phyloP scores from a whole-genome alignment of 2,329 filamentous ascomycete genomes.

The Colletotrichum sojae region DNA sequence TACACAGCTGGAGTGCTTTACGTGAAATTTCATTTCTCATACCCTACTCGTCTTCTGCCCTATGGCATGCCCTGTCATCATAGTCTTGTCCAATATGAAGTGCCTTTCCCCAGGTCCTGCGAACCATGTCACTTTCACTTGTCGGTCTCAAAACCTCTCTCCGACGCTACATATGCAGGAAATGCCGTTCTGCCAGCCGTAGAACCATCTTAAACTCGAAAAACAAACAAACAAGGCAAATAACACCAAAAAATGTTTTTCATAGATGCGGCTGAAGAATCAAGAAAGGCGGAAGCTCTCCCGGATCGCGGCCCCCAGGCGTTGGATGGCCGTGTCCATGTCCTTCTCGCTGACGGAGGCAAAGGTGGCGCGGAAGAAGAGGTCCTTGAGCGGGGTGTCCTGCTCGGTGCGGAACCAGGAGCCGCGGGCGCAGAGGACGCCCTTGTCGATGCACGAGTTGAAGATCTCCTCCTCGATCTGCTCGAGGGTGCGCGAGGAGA shows the following conservation, averaged over 20 bases:
- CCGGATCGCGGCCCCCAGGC: conserved; percentile 83
- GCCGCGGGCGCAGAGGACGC: conserved; percentile 85
- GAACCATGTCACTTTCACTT: too few relatives aligned
- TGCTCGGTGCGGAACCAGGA: conserved; percentile 92
- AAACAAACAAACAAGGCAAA: not conserved
- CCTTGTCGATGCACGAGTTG: conserved; percentile 79
- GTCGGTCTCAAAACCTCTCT: too few relatives aligned
- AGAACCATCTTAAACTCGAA: not conserved
- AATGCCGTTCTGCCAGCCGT: too few relatives aligned
- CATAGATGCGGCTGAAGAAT: not conserved
- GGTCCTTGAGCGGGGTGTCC: conserved; percentile 68
- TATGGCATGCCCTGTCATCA: not conserved
- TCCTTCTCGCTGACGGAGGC: conserved; percentile 81
- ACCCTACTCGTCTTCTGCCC: not conserved
- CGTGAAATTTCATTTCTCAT: conserved; percentile 2
- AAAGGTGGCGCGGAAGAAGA: conserved; percentile 94
- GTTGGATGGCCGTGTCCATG: conserved; percentile 79
- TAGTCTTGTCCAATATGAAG: not conserved
- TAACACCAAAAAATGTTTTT: not conserved
- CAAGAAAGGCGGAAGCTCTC: conserved; percentile 63
- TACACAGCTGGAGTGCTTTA: not conserved
- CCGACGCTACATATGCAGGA: too few relatives aligned
- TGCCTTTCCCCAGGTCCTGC: too few relatives aligned
- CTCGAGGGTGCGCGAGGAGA: conserved; percentile 65
- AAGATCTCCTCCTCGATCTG: conserved; percentile 92